Base-by-base conservation (phyloP, 768 basidiomycete genomes). In the Lyophyllum atratum region DNA sequence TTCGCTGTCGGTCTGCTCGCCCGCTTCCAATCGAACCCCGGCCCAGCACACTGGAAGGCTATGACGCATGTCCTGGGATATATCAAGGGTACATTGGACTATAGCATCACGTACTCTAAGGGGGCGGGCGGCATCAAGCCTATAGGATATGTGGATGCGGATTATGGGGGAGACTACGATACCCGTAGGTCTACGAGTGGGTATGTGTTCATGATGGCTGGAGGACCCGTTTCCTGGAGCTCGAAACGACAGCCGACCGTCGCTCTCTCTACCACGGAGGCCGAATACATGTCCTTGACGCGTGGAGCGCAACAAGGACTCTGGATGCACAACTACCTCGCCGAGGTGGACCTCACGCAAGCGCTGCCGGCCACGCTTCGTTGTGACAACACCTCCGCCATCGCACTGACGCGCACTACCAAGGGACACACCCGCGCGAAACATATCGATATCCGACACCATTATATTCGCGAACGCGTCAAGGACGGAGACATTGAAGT, bases 21-120 rank as follows among this genome's bases (percentile, higher is more conserved):
- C 1, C 64, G 60, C 0, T 71, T 65, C 55, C 51, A 61, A 21
- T 25, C 31, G 6, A 67, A 71, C 39, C 72, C 72, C 7, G 67
- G 69, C 0, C 50, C 59, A 0, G 58, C 49, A 0, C 78, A 79
- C 52, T 77, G 75, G 75, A 64, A 69, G 5, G 75, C 75, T 1
- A 61, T 74, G 21, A 67, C 71, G 33, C 72, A 73, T 50, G 43
- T 77, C 31, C 63, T 75, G n/a, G 55, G 64, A 2, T 76, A n/a
- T n/a, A n/a, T n/a, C n/a, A n/a, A n/a, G n/a, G n/a, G n/a, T n/a
- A n/a, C n/a, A n/a, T n/a, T n/a, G 1, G 58, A 68, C 49, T 63
- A 58, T 21, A 44, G 50, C 9, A 60, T 74, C 42, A 67, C 60
- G 12, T 70, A 65, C 57, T 50, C 49, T 21, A 59, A 42, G 19